phyloP scores from a whole-genome alignment of 768 basidiomycete species.

The Suillus clintonianus region DNA sequence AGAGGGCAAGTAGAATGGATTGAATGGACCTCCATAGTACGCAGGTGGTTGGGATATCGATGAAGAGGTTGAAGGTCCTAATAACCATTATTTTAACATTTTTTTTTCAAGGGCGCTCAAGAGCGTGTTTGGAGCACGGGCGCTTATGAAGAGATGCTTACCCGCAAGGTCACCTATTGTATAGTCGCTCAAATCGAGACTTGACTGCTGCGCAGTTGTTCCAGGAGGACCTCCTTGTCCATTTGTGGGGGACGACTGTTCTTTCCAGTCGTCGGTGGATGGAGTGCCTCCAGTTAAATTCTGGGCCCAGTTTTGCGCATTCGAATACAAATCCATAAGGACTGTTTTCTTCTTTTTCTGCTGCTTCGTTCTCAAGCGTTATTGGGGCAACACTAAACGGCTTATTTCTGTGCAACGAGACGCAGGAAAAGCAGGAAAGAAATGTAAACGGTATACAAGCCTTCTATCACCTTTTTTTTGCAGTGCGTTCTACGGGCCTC shows the following conservation, averaged over 20 bases:
- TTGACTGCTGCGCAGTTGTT: conserved; percentile 28
- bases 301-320: conserved; percentile 42
- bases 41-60: conserved; percentile 41
- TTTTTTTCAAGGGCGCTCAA: conserved; percentile 7
- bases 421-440: conserved; percentile 36
- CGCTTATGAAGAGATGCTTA: conserved; percentile 37
- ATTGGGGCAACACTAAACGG: conserved; percentile 44
- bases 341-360: conserved; percentile 43
- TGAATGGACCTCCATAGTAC: conserved; percentile 44
- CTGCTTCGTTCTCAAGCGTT: conserved; percentile 43
- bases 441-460: conserved; percentile 40
- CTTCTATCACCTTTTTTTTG: conserved; percentile 40
- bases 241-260: conserved; percentile 26
- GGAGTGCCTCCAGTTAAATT: conserved; percentile 33
- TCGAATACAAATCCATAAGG: conserved; percentile 49
- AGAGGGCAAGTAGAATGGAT: conserved; percentile 42
- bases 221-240: conserved; percentile 28
- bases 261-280: conserved; percentile 44
- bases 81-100: conserved; percentile 13
- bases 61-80: conserved; percentile 42
- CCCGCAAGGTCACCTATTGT: conserved; percentile 44
- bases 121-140: conserved; percentile 18
- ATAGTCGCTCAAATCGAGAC: conserved; percentile 45
- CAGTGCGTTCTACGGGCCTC: conserved; percentile 36
- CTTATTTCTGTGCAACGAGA: conserved; percentile 48